phyloP scores from a whole-genome alignment of 176 grass and related monocot genomes.

The Thinopyrum elongatum region DNA sequence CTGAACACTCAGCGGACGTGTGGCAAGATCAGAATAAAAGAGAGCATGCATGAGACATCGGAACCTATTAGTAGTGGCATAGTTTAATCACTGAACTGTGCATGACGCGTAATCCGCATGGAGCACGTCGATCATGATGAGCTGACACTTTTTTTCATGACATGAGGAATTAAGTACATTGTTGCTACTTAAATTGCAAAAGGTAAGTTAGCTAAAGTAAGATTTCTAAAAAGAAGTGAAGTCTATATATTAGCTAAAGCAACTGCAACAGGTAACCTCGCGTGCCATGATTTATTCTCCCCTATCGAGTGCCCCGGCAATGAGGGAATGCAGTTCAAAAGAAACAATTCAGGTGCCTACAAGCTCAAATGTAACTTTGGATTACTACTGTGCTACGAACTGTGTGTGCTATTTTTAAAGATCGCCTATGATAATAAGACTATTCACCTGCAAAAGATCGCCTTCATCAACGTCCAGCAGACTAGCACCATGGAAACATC shows the following conservation, averaged over 20 bases:
- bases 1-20: constrained; percentile 31
- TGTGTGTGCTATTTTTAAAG: constrained; percentile 17
- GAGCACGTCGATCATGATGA: constrained; percentile 36
- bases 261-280: constrained; percentile 25
- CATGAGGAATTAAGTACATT: constrained; percentile 44
- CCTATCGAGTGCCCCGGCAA: constrained; percentile 6
- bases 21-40: constrained; percentile 26
- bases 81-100: constrained; percentile 39
- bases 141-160: constrained; percentile 21
- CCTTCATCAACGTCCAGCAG: constrained; percentile 23
- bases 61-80: constrained; percentile 24
- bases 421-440: constrained; percentile 18
- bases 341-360: constrained; percentile 10
- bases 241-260: constrained; percentile 45
- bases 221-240: constrained; percentile 41
- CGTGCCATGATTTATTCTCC: constrained; percentile 41
- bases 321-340: constrained; percentile 34
- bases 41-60: constrained; percentile 36
- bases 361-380: constrained; percentile 14
- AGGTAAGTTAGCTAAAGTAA: constrained; percentile 43
- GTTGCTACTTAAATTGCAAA: constrained; percentile 20
- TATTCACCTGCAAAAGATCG: constrained; percentile 19
- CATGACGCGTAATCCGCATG: constrained; percentile 23
- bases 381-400: constrained; percentile 13
- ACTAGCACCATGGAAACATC: constrained; percentile 27